Evolutionary conservation across 352 stramenopile species (phyloP).

Genomic region (Pythium volutum): DNA sequence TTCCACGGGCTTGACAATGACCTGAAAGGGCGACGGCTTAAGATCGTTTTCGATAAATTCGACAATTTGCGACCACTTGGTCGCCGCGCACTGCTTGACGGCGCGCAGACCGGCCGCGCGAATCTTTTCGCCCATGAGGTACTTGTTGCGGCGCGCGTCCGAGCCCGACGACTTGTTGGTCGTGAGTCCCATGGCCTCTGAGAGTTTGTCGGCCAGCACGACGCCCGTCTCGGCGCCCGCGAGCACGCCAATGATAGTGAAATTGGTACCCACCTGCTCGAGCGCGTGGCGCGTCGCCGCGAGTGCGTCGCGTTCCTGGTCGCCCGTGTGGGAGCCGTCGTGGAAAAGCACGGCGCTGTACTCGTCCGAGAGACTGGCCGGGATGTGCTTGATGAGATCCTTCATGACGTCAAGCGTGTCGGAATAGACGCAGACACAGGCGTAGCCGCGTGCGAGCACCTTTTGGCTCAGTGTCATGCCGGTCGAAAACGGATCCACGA

Average conservation of each 20-base stretch:
- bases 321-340: slow-evolving; percentile 39
- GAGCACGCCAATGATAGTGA: slow-evolving; percentile 79
- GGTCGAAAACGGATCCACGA: slow-evolving; percentile 95
- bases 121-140: slow-evolving; percentile 86
- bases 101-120: slow-evolving; percentile 66
- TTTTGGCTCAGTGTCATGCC: slow-evolving; percentile 91
- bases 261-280: slow-evolving; percentile 24
- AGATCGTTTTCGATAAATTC: slow-evolving; percentile 76
- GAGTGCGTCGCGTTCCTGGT: slow-evolving; percentile 25
- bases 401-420: slow-evolving; percentile 75
- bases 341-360: slow-evolving; percentile 74
- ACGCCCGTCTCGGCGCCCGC: slow-evolving; percentile 93
- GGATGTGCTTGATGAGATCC: slow-evolving; percentile 69
- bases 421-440: slow-evolving; percentile 70
- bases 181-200: slow-evolving; percentile 83
- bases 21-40: slow-evolving; percentile 47
- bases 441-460: slow-evolving; percentile 84
- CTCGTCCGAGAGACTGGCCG: slow-evolving; percentile 39
- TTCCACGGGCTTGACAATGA: slow-evolving; percentile 93
- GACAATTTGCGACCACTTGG: slow-evolving; percentile 80
- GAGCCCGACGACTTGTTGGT: slow-evolving; percentile 84
- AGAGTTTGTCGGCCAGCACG: slow-evolving; percentile 87
- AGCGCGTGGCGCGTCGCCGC: slow-evolving; percentile 40
- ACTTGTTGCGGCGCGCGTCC: slow-evolving; percentile 88
- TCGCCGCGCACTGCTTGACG: slow-evolving; percentile 67